Percentiles rank a stretch among this genome's conserved stretches.
Evolutionary conservation across 768 basidiomycete species (phyloP).

Genomic region (Neoboletus subvelutipes): DNA sequence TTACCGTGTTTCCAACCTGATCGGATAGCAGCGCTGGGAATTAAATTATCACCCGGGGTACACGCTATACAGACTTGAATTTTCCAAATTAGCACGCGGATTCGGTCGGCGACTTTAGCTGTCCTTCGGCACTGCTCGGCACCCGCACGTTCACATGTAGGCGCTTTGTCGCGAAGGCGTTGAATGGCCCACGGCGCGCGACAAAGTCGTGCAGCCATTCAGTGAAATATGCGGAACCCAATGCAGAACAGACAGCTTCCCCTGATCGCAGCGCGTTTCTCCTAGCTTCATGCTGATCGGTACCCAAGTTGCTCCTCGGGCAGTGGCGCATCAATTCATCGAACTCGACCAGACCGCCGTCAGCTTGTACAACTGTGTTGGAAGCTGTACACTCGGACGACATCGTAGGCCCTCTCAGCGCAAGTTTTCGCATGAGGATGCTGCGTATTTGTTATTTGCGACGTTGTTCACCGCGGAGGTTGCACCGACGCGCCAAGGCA

Average conservation of each 20-base stretch:
- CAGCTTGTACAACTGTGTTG: not conserved
- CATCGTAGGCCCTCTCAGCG: too few relatives aligned
- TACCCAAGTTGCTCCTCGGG: not conserved
- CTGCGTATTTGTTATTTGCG: too few relatives aligned
- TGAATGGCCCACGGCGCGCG: not conserved
- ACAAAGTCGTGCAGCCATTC: not conserved
- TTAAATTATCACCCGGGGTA: not conserved
- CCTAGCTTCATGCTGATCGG: too few relatives aligned
- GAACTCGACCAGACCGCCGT: not conserved
- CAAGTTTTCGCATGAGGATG: not conserved
- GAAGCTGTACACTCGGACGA: too few relatives aligned
- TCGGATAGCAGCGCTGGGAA: slow-evolving; percentile 8
- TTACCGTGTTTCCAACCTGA: not conserved
- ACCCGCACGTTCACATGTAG: not conserved
- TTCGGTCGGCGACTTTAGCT: not conserved
- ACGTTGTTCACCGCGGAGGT: not conserved
- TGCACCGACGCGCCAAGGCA: not conserved
- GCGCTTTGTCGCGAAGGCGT: not conserved
- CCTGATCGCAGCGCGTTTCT: too few relatives aligned
- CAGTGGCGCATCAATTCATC: not conserved
- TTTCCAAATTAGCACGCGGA: not conserved
- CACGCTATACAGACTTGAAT: not conserved
- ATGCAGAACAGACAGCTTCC: too few relatives aligned
- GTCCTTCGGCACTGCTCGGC: not conserved
- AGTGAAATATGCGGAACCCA: not conserved